These are phyloP conservation scores for Hebeloma cylindrosporum DNA, from an alignment of 768 basidiomycete species.

Conservation along the genomic window DNA sequence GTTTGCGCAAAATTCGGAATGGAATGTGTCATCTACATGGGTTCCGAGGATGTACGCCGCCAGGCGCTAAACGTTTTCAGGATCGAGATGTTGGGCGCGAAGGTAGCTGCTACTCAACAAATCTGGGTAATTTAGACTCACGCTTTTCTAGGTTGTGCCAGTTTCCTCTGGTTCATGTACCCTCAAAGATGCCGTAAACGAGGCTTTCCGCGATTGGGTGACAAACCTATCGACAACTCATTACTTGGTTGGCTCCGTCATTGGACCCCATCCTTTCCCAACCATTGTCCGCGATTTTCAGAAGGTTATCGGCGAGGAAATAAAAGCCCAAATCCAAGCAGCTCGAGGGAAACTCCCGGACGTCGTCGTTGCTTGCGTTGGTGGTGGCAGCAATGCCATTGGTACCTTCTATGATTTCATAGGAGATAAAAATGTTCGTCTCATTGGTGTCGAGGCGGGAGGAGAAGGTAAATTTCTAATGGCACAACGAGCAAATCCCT, in stretches of 20 bases:
- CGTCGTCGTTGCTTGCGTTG: constrained; percentile 94
- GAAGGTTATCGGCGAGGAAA: constrained; percentile 90
- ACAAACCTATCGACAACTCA: constrained; percentile 92
- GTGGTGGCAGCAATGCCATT: constrained; percentile 97
- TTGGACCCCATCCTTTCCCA: constrained; percentile 98
- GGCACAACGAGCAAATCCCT: not conserved
- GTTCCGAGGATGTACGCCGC: constrained; percentile 92
- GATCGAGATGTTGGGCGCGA: constrained; percentile 95
- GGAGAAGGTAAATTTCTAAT: constrained; percentile 71
- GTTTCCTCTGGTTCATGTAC: constrained; percentile 93
- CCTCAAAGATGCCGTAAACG: constrained; percentile 97
- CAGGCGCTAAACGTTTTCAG: constrained; percentile 98
- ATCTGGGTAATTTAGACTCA: not conserved
- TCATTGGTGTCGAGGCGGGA: constrained; percentile 96
- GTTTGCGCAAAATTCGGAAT: constrained; percentile 96
- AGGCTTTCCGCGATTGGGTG: constrained; percentile 98
- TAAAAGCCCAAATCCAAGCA: constrained; percentile 80
- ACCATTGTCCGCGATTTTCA: constrained; percentile 99
- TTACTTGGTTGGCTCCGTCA: constrained; percentile 95
- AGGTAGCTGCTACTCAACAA: constrained; percentile 43
- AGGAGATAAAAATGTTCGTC: constrained; percentile 75
- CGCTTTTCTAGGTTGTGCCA: constrained; percentile 70
- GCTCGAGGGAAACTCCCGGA: constrained; percentile 86
- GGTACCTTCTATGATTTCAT: constrained; percentile 99
- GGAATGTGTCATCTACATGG: constrained; percentile 98